A percentile compares a stretch with the other conserved stretches of the same genome.
Conservation (phyloP, 495 filamentous ascomycete species). For the Aspergillus homomorphus region DNA sequence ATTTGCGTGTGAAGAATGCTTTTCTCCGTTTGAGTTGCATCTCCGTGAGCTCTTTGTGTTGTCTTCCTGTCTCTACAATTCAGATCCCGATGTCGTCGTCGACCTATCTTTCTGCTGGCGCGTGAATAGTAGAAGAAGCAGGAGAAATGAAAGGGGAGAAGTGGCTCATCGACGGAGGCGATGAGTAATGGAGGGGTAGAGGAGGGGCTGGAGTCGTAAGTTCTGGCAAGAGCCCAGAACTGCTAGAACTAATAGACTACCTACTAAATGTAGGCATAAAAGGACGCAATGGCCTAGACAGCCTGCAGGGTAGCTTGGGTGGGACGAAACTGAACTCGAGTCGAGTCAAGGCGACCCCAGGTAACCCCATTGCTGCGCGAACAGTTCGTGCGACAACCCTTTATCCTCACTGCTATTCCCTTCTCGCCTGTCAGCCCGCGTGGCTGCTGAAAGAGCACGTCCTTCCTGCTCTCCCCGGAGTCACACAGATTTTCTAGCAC, state of each 20-base stretch:
- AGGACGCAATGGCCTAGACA: too few species aligned
- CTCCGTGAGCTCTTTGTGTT: not conserved
- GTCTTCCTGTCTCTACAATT: not conserved
- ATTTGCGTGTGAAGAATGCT: not conserved
- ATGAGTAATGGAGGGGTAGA: conserved; percentile 2
- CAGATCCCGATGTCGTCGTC: not conserved
- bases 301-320: not conserved
- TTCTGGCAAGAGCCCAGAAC: not conserved
- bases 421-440: not conserved
- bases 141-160: not conserved
- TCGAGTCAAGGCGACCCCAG: not conserved
- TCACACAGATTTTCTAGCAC: not conserved
- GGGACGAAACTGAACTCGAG: not conserved
- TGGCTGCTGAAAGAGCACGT: conserved; percentile 11
- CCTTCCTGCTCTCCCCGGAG: not conserved
- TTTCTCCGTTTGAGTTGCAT: not conserved
- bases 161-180: not conserved
- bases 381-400: not conserved
- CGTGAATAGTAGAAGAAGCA: not conserved
- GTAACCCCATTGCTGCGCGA: too few species aligned
- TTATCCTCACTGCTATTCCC: not conserved
- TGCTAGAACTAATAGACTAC: not conserved
- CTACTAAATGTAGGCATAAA: not conserved
- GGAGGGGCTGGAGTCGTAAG: not conserved
- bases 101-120: not conserved